Evolutionary conservation across 1,139 yeast genomes (phyloP).

Genomic region (Spathaspora jeffriesii): DNA sequence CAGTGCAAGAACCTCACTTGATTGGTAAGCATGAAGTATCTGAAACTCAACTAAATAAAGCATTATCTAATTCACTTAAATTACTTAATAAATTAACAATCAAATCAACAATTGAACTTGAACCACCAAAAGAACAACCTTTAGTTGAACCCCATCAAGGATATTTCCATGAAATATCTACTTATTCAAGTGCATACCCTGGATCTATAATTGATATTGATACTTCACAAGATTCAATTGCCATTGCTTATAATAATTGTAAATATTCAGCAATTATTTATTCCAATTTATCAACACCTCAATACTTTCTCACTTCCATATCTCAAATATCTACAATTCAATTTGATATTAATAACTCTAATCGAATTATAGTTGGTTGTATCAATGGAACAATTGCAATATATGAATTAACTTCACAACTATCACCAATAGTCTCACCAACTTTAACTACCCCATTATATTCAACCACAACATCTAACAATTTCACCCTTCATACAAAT

Average conservation of each 20-base stretch:
- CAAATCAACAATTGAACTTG: slow-evolving; percentile 9
- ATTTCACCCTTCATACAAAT: slow-evolving; percentile 8
- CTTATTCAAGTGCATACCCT: background rate
- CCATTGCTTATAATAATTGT: slow-evolving; percentile 28
- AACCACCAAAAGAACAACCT: background rate
- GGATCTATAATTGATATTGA: slow-evolving; percentile 32
- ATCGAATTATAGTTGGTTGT: slow-evolving; percentile 38
- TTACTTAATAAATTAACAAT: slow-evolving; percentile 11
- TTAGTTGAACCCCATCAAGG: background rate
- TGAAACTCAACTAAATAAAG: slow-evolving; percentile 8
- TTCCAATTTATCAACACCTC: slow-evolving; percentile 28
- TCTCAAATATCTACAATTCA: slow-evolving; percentile 46
- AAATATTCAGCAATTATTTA: background rate
- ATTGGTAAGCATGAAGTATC: slow-evolving; percentile 6
- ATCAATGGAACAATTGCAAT: slow-evolving; percentile 37
- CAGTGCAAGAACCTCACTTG: background rate
- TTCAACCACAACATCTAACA: slow-evolving; percentile 9
- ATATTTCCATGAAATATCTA: slow-evolving; percentile 17
- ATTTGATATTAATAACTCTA: slow-evolving; percentile 31
- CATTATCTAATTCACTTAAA: slow-evolving; percentile 12
- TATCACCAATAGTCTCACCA: slow-evolving; percentile 22
- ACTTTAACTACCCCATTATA: slow-evolving; percentile 26
- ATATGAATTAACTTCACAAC: slow-evolving; percentile 30
- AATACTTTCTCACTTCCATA: slow-evolving; percentile 42
- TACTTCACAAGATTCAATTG: slow-evolving; percentile 44